phyloP scores from a whole-genome alignment of 805 yeast species.

The Kluyveromyces wickerhamii region DNA sequence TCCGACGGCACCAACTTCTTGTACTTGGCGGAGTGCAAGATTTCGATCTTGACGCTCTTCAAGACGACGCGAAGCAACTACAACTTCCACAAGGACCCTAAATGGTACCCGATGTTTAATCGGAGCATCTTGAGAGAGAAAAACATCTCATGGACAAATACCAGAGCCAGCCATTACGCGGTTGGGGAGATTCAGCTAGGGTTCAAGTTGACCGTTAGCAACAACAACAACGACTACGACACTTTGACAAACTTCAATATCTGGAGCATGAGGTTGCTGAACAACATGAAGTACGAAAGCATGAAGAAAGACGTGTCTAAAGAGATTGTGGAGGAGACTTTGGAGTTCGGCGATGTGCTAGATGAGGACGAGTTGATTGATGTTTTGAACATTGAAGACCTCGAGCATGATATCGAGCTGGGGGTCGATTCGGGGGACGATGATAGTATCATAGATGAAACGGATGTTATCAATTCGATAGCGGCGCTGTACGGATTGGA shows the following conservation, averaged over 20 bases:
- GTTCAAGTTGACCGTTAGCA: conserved; percentile 7
- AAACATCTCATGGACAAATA: conserved; percentile 9
- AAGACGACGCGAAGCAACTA: conserved; percentile 14
- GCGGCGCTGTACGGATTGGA: conserved; percentile 4
- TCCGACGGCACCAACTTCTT: conserved; percentile 18
- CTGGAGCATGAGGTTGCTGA: conserved; percentile 1
- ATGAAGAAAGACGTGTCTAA: background rate
- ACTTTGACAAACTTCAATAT: conserved; percentile 1
- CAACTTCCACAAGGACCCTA: conserved; percentile 13
- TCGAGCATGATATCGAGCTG: background rate
- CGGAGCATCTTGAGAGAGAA: conserved; percentile 12
- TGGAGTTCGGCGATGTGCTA: conserved; percentile 1
- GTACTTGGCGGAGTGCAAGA: conserved; percentile 26
- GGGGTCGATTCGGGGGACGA: conserved; percentile 1
- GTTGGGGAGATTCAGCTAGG: conserved; percentile 18
- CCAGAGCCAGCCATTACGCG: conserved; percentile 8
- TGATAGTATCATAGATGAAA: conserved; percentile 9
- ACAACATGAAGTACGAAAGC: conserved; percentile 1
- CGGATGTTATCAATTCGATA: conserved; percentile 1
- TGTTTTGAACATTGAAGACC: background rate
- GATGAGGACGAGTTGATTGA: conserved; percentile 2
- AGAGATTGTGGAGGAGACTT: background rate
- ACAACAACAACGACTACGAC: background rate
- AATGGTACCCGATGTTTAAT: conserved; percentile 25
- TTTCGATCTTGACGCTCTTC: conserved; percentile 24